phyloP scores from a whole-genome alignment of 2,329 filamentous ascomycete species.

The Nothopassalora personata region DNA sequence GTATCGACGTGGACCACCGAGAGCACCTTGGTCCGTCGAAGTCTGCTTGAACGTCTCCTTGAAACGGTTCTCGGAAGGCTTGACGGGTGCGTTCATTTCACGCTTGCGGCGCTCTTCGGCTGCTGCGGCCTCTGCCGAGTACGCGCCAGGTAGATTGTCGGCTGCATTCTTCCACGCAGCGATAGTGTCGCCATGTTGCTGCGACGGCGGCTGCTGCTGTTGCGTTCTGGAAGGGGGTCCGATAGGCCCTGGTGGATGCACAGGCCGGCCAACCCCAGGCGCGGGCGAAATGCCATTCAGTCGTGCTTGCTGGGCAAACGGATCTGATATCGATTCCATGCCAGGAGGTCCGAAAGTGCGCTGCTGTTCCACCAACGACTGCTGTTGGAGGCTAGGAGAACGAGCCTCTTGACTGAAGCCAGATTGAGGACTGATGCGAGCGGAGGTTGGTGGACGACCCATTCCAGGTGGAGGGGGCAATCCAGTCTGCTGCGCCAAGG shows the following conservation, averaged over 20 bases:
- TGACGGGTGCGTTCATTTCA: slow-evolving; percentile 2
- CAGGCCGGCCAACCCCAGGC: slow-evolving; percentile 27
- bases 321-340: slow-evolving; percentile 26
- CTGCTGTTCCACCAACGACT: slow-evolving; percentile 25
- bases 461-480: slow-evolving; percentile 32
- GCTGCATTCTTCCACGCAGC: slow-evolving; percentile 30
- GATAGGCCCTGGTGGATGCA: slow-evolving; percentile 32
- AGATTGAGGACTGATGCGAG: slow-evolving; percentile 29
- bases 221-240: slow-evolving; percentile 33
- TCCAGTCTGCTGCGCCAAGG: slow-evolving; percentile 25
- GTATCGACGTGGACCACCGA: slow-evolving; percentile 27
- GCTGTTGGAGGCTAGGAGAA: slow-evolving; percentile 25
- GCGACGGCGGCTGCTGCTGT: slow-evolving; percentile 15
- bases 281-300: slow-evolving; percentile 29
- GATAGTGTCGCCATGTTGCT: slow-evolving; percentile 12
- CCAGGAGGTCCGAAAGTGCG: slow-evolving; percentile 26
- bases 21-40: slow-evolving; percentile 19
- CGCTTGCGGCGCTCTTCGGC: slow-evolving; percentile 14
- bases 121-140: slow-evolving; percentile 18
- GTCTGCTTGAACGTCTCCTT: slow-evolving; percentile 36
- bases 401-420: slow-evolving; percentile 22
- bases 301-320: slow-evolving; percentile 23
- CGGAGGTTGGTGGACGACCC: slow-evolving; percentile 27
- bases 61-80: slow-evolving; percentile 18
- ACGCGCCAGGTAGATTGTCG: slow-evolving; percentile 23